Evolutionary conservation across 331 rosid species (phyloP), one percentile per base, ranked within the genome.

Genomic region (Pyrus hybrid): DNA sequence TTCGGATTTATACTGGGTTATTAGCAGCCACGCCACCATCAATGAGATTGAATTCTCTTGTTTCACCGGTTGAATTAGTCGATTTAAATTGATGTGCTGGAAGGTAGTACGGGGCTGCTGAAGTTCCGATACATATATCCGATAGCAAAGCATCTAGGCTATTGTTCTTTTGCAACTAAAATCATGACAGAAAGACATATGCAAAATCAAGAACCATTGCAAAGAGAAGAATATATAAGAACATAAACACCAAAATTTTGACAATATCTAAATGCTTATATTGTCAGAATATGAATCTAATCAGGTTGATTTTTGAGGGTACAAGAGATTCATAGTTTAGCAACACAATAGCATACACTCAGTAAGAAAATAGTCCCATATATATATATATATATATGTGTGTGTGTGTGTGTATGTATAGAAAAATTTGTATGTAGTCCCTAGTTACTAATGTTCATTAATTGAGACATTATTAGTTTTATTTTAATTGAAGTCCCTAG

Each of bases 101-200:
- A 22, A 80, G 68, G 63, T 74, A 80, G 29, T 75, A 74, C 49
- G 83, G 83, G 22, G 83, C 83, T 16, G 83, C 83, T 62, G 83
- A 80, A 32, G 83, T 74, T 35, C 32, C 66, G 5, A 61, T 80
- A 41, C 83, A 80, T 30, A 80, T 74, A 56, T 80, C 83, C 20
- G 83, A 80, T 2, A 80, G 79, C 18, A 74, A 74, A 6, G 83
- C 76, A 51, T 80, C 35, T 13, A 69, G 16, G 62, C 73, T 80
- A 2, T 32, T 13, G 18, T 69, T 75, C 72, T 4, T 75, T 21
- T 28, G 51, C 75, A 68, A 71, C 83, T 80, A 63, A 20, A 57
- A 53, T 75, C 28, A 75, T 26, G 35, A 63, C 41, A 17, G 13
- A 60, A 5, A 70, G 14, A 70, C 30, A n/a, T 12, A 49, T 57